These are phyloP conservation scores for Moesziomyces aphidis DNA, from an alignment of 1,284 basidiomycete genomes.

Conservation along the genomic window DNA sequence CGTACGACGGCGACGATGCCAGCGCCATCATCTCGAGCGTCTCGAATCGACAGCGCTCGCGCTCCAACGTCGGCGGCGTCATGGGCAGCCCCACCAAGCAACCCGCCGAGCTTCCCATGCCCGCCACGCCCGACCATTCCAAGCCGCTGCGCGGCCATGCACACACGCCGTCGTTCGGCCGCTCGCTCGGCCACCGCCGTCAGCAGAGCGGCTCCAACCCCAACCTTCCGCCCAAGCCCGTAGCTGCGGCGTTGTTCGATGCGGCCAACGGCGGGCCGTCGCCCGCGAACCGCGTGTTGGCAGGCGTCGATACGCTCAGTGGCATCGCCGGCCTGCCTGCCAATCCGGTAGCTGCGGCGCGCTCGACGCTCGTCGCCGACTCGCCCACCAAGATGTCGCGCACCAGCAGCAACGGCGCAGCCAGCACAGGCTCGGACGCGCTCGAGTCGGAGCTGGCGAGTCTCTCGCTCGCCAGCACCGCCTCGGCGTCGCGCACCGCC, in stretches of 20 bases:
- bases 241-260: constrained; percentile 62
- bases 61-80: constrained; percentile 53
- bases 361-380: constrained; percentile 18
- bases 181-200: constrained; percentile 47
- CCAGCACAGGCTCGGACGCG: constrained; percentile 1
- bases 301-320: constrained; percentile 43
- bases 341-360: constrained; percentile 38
- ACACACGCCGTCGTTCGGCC: constrained; percentile 38
- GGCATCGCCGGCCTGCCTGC: constrained; percentile 48
- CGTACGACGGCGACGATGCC: constrained; percentile 94
- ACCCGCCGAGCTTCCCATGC: constrained; percentile 27
- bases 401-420: constrained; percentile 16
- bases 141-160: constrained; percentile 31
- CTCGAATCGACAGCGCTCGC: constrained; percentile 71
- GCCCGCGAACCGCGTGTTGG: constrained; percentile 55
- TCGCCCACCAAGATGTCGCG: constrained; percentile 36
- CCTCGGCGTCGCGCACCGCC: background rate
- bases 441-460: constrained; percentile 24
- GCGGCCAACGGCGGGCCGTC: constrained; percentile 62
- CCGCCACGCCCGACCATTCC: constrained; percentile 27
- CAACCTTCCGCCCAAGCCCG: constrained; percentile 57
- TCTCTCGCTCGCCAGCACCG: constrained; percentile 12
- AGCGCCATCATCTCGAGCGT: constrained; percentile 89
- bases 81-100: constrained; percentile 41
- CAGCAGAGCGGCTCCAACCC: constrained; percentile 56